Evolutionary conservation across 2,329 filamentous ascomycete genomes (phyloP), one percentile per base, ranked within the genome.

Genomic region (Trichoderma semiorbis): DNA sequence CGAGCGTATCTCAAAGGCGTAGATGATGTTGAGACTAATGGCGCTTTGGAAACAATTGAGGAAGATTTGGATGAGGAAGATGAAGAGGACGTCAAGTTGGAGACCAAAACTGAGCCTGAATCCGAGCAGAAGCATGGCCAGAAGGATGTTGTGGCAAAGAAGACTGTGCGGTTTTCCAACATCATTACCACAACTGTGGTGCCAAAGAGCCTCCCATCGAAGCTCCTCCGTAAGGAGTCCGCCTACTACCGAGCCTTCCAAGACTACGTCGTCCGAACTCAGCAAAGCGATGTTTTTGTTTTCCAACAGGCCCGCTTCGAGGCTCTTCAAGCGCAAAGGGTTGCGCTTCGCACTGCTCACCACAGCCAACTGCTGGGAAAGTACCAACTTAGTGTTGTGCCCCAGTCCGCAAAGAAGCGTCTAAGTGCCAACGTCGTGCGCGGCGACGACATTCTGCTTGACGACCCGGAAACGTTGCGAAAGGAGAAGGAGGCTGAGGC

Each of bases 161-260:
- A 95, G 84, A 90, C 88, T 0, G 93, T 95, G 36, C 91, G 91
- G 68, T 95, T 95, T 79, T 91, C 90, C 2, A 86, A 90, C 73
- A 81, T 83, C 69, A 81, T 84, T 73, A 82, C 81, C 53, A 81
- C 80, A 75, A 83, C 79, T 72, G 82, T 84, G 47, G 80, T 84
- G 55, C 85, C 87, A 28, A 85, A 84, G 76, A 81, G 81, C 43
- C 81, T 90, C 21, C 87, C 87, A 11, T 82, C 86, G 70, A 83
- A 86, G 81, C 81, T 90, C 34, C 71, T 80, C 28, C 85, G 84
- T 71, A 85, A 88, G 78, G 93, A 96, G 77, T 91, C 92, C 4
- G 92, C 95, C 6, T 98, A 97, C 81, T 95, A 94, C 83, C 91
- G 93, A 73, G 94, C 94, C 11, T 98, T 97, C 80, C 90, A 94